Evolutionary conservation across 345 rosid genomes (phyloP).

Genomic region (Anacardium occidentale): DNA sequence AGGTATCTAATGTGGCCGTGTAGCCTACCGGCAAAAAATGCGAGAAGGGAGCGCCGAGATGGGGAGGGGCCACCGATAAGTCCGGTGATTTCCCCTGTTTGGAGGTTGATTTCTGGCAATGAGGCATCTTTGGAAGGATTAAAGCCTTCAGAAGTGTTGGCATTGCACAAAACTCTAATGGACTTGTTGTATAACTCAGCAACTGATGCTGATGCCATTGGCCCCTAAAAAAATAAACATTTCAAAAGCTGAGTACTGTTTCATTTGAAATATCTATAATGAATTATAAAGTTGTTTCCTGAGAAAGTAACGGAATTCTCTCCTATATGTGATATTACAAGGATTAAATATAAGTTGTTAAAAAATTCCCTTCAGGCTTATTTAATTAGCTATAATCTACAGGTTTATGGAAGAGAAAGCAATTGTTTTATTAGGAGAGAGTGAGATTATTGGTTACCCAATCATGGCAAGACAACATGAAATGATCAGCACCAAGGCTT

Average conservation of each 20-base stretch:
- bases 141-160: slow-evolving; percentile 76
- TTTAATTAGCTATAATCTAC: too few species aligned
- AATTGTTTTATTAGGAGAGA: too few species aligned
- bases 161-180: slow-evolving; percentile 76
- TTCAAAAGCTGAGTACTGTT: background rate
- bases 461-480: slow-evolving; percentile 83
- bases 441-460: slow-evolving; percentile 61
- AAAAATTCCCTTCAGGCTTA: too few species aligned
- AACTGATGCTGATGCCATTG: slow-evolving; percentile 53
- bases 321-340: too few species aligned
- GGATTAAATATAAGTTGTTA: too few species aligned
- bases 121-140: slow-evolving; percentile 68
- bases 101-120: slow-evolving; percentile 66
- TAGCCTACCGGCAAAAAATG: slow-evolving; percentile 66
- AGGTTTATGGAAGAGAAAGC: too few species aligned
- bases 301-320: too few species aligned
- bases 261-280: too few species aligned
- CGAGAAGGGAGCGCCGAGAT: slow-evolving; percentile 44
- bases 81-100: slow-evolving; percentile 50
- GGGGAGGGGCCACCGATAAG: slow-evolving; percentile 50
- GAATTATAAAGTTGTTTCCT: too few species aligned
- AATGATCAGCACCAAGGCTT: slow-evolving; percentile 76
- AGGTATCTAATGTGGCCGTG: slow-evolving; percentile 64
- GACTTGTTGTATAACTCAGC: slow-evolving; percentile 60
- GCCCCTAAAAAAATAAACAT: slow-evolving; percentile 45